These are phyloP conservation scores for Cyclanthera cordifolia DNA, from an alignment of 306 rosid genomes.

Conservation along the genomic window DNA sequence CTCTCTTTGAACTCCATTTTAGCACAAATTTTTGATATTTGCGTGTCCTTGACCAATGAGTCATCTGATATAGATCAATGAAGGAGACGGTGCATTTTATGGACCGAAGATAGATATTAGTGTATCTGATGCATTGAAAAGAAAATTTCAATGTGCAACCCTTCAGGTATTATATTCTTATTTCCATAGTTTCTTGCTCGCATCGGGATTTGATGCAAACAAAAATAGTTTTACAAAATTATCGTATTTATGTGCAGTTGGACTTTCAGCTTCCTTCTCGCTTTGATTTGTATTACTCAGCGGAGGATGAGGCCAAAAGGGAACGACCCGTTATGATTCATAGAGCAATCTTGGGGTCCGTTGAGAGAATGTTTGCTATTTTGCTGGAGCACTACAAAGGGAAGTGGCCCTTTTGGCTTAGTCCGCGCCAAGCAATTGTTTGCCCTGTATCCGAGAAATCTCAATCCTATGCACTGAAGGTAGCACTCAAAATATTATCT, in stretches of 20 bases:
- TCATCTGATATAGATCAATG: conserved; percentile 39
- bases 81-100: conserved; percentile 87
- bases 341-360: conserved; percentile 85
- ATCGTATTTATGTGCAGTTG: conserved; percentile 47
- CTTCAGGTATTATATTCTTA: conserved; percentile 45
- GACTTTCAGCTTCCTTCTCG: conserved; percentile 92
- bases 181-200: neutral
- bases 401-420: conserved; percentile 96
- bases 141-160: conserved; percentile 87
- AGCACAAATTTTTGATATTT: neutral
- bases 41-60: neutral
- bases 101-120: conserved; percentile 90
- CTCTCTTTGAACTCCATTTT: neutral
- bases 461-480: conserved; percentile 58
- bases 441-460: conserved; percentile 87
- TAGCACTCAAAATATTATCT: conserved; percentile 10
- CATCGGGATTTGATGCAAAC: neutral
- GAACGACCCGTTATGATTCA: conserved; percentile 88
- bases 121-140: conserved; percentile 73
- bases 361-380: conserved; percentile 83
- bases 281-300: conserved; percentile 70
- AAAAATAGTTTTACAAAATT: neutral
- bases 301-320: conserved; percentile 86
- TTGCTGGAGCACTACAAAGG: conserved; percentile 91
- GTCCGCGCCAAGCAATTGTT: conserved; percentile 88